Evolutionary conservation across 305 asterid species (phyloP).

Genomic region (Fraxinus albicans): DNA sequence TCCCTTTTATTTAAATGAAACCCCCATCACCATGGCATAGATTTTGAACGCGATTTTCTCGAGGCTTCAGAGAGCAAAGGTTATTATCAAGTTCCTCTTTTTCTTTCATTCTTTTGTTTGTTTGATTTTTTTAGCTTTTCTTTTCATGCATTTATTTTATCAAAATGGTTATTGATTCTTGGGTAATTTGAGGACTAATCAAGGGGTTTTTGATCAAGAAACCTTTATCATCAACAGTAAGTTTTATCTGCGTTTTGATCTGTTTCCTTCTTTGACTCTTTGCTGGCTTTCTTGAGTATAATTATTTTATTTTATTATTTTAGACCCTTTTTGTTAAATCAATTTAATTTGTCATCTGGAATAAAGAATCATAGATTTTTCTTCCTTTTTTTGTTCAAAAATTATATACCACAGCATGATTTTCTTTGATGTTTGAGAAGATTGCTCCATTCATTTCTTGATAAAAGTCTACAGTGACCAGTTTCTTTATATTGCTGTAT

Average conservation of each 20-base stretch:
- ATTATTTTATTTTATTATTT: constrained; percentile 3
- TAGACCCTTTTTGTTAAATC: constrained; percentile 17
- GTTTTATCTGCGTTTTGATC: constrained; percentile 23
- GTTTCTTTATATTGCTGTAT: neutral
- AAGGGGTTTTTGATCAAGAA: constrained; percentile 25
- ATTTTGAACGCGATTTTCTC: neutral
- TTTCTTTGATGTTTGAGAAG: constrained; percentile 24
- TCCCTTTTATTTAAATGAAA: neutral
- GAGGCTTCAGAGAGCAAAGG: constrained; percentile 9
- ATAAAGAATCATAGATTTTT: neutral
- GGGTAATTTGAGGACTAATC: constrained; percentile 22
- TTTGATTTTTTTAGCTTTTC: neutral
- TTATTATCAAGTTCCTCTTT: constrained; percentile 3
- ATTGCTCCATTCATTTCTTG: constrained; percentile 15
- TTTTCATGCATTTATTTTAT: neutral
- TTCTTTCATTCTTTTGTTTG: neutral
- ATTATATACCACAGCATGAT: neutral
- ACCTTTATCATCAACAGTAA: neutral
- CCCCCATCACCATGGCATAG: neutral
- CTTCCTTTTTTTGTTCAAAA: neutral
- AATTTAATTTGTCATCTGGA: neutral
- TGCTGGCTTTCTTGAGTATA: constrained; percentile 24
- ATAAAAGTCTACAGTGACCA: neutral
- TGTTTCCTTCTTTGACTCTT: constrained; percentile 22
- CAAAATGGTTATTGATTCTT: constrained; percentile 26